phyloP scores from a whole-genome alignment of 441 rosid genomes.

The Viola pubescens region DNA sequence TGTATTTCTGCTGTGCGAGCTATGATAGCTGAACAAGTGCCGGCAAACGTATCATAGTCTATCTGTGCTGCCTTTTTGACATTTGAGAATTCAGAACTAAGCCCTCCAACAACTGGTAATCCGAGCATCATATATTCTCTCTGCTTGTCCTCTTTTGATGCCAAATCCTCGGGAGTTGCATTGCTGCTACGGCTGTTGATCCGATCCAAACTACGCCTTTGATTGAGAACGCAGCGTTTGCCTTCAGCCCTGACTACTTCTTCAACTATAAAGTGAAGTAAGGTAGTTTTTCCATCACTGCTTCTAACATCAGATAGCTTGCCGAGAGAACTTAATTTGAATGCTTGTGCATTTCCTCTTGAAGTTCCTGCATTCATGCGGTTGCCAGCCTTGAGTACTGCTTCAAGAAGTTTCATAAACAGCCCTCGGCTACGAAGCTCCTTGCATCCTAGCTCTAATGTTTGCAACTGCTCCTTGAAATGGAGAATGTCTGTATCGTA shows the following conservation, averaged over 20 bases:
- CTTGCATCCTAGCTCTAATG: conserved; percentile 52
- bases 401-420: conserved; percentile 83
- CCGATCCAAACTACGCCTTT: conserved; percentile 38
- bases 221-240: conserved; percentile 46
- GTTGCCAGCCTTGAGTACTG: conserved; percentile 87
- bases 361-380: conserved; percentile 93
- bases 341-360: conserved; percentile 90
- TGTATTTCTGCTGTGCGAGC: conserved; percentile 41
- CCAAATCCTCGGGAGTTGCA: conserved; percentile 12
- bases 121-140: conserved; percentile 65
- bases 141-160: conserved; percentile 45
- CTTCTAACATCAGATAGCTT: conserved; percentile 87
- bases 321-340: conserved; percentile 55
- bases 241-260: conserved; percentile 79
- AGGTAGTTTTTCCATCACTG: conserved; percentile 64
- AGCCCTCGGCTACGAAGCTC: conserved; percentile 73
- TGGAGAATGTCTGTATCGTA: conserved; percentile 52
- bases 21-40: conserved; percentile 42
- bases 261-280: conserved; percentile 84
- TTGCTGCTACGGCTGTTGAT: conserved; percentile 22
- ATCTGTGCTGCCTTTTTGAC: conserved; percentile 71
- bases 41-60: conserved; percentile 44
- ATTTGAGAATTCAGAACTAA: conserved; percentile 58
- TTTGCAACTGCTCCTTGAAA: conserved; percentile 41
- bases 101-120: conserved; percentile 74